Base-by-base conservation (phyloP, 148 eudicot species). In the Bassia scoparia region DNA sequence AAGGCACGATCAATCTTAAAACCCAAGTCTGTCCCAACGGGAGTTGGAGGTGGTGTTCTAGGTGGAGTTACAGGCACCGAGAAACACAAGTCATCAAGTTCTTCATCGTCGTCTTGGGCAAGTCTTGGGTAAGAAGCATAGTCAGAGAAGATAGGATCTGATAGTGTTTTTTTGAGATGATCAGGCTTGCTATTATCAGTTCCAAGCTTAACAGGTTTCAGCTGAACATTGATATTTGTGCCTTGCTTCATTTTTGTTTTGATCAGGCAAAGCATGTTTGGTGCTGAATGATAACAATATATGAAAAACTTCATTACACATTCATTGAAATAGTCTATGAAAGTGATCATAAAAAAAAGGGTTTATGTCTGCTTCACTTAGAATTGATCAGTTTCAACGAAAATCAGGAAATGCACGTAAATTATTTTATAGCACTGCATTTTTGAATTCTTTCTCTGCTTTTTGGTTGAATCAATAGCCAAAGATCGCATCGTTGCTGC, bases 11-110 rank as follows among this genome's bases (percentile, higher is more conserved):
- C 69, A 49, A 67, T 59, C 44, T 66, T 53, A 21, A n/a, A 54
- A 50, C 38, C 18, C 1, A 46, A 1, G 58, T 67, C 43, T 11
- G 5, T 14, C 15, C 58, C 61, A 0, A 55, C 56, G 1, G 72
- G 68, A 46, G 80, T 78, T 30, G 81, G 38, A 24, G 73, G 68
- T 6, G 81, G 81, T 16, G 80, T 65, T 55, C n/a, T 20, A 8
- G 81, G 77, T 10, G 62, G 69, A 10, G 35, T 53, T 21, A 20
- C 24, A 0, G 66, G 26, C 17, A 55, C 27, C 2, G 29, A 61
- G 62, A 9, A 27, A 34, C 46, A 62, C 34, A 67, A 50, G 26
- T 64, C 58, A n/a, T 43, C 61, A 0, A 29, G 72, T 35, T 29
- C 60, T 13, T 65, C 55, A 52, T 77, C 76, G 14, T 77, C 76